phyloP scores from a whole-genome alignment of 164 flowering plant species.

The Sedum album region DNA sequence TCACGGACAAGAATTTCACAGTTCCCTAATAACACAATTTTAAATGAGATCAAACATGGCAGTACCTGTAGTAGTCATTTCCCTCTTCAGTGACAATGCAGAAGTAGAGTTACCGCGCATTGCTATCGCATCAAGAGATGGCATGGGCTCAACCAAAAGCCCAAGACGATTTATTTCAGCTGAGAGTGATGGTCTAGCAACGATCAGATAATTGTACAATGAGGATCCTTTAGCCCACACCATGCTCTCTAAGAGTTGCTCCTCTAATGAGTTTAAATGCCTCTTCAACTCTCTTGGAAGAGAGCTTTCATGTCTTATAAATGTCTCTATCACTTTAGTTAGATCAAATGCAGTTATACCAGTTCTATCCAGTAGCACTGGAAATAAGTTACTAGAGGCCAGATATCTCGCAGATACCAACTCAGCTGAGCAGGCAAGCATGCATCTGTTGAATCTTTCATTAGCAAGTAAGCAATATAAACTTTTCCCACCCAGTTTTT shows the following conservation, averaged over 20 bases:
- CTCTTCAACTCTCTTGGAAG: slow-evolving; percentile 92
- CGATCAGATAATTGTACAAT: slow-evolving; percentile 83
- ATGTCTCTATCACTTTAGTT: slow-evolving; percentile 96
- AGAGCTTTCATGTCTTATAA: slow-evolving; percentile 86
- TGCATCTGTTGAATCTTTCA: slow-evolving; percentile 97
- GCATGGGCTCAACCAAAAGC: slow-evolving; percentile 93
- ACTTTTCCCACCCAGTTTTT: slow-evolving; percentile 56
- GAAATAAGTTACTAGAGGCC: slow-evolving; percentile 84
- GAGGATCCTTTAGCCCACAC: slow-evolving; percentile 99
- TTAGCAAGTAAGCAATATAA: slow-evolving; percentile 76
- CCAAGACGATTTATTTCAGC: slow-evolving; percentile 73
- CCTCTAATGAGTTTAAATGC: slow-evolving; percentile 89
- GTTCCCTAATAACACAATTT: neutral
- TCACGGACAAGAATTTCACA: no score
- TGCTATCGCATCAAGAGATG: slow-evolving; percentile 88
- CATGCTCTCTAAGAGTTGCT: slow-evolving; percentile 87
- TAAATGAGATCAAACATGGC: neutral
- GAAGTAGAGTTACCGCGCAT: slow-evolving; percentile 44
- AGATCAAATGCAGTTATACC: slow-evolving; percentile 98
- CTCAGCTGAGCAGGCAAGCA: slow-evolving; percentile 99
- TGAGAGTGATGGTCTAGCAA: slow-evolving; percentile 75
- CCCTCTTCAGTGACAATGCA: slow-evolving; percentile 23
- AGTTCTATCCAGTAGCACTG: slow-evolving; percentile 85
- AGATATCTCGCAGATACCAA: slow-evolving; percentile 86
- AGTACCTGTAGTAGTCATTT: neutral